Conservation (phyloP, 768 basidiomycete genomes). For the Amanita molliuscula region DNA sequence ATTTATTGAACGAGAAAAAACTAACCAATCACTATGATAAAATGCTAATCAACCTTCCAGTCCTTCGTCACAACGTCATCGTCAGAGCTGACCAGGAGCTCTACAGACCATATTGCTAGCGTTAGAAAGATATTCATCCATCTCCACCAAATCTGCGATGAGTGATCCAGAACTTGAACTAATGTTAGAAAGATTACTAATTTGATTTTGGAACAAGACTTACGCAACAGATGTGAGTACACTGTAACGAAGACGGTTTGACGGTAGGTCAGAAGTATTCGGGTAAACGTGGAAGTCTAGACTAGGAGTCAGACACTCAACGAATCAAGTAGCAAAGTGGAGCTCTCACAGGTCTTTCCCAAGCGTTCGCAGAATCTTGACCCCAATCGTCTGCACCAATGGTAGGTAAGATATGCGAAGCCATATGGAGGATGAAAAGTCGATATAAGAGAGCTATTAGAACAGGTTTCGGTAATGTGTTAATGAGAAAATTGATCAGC, state of each 20-base stretch:
- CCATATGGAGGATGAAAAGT: constrained; percentile 69
- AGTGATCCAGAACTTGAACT: constrained; percentile 65
- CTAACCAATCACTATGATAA: not conserved
- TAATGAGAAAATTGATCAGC: constrained; percentile 69
- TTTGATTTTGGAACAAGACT: constrained; percentile 16
- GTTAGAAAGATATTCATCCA: constrained; percentile 90
- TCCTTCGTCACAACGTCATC: constrained; percentile 54
- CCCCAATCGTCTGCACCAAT: constrained; percentile 80
- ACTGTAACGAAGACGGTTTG: constrained; percentile 81
- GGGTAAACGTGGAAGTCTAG: constrained; percentile 70
- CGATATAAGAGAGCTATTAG: constrained; percentile 73
- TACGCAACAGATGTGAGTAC: constrained; percentile 78
- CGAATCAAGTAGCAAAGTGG: not conserved
- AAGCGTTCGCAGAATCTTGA: constrained; percentile 48
- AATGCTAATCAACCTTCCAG: constrained; percentile 67
- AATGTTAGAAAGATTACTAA: constrained; percentile 1
- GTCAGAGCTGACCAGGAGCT: constrained; percentile 69
- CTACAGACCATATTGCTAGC: constrained; percentile 72
- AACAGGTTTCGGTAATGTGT: constrained; percentile 80
- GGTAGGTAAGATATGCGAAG: constrained; percentile 74
- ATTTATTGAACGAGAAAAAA: not conserved
- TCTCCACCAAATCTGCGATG: constrained; percentile 90
- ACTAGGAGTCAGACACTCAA: constrained; percentile 8
- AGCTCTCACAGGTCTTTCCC: constrained; percentile 61
- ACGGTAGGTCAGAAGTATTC: constrained; percentile 69